Evolutionary conservation across 2,329 filamentous ascomycete species (phyloP).

Genomic region (Epicoccum sorghinum): DNA sequence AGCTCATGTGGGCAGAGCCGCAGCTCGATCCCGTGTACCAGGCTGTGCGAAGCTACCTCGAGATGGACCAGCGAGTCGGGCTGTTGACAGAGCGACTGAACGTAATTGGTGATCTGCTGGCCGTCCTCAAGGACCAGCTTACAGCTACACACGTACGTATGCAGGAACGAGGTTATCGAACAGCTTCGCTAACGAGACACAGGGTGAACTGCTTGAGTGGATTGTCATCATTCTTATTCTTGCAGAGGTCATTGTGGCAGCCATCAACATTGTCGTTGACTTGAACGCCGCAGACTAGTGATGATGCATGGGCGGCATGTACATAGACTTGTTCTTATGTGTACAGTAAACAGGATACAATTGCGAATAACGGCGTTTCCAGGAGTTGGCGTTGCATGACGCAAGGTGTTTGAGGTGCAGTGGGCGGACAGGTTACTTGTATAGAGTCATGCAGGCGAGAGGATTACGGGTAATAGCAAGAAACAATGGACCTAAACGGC

Average conservation of each 20-base stretch:
- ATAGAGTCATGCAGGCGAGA: conserved; percentile 3
- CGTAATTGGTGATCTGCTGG: conserved; percentile 90
- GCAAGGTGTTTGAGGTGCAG: conserved; percentile 16
- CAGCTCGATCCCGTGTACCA: conserved; percentile 96
- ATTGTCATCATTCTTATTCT: conserved; percentile 92
- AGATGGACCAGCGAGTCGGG: conserved; percentile 95
- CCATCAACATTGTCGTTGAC: conserved; percentile 94
- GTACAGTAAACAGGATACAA: conserved; percentile 2
- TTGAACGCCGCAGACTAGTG: conserved; percentile 72
- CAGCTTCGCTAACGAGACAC: conserved; percentile 10
- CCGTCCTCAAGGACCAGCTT: conserved; percentile 92
- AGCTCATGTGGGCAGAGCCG: conserved; percentile 98
- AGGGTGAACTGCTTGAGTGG: conserved; percentile 59
- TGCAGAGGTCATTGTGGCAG: conserved; percentile 90
- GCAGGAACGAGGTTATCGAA: too few species aligned
- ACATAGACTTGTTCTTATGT: conserved; percentile 17
- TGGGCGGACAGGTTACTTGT: conserved; percentile 3
- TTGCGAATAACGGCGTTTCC: conserved; percentile 2
- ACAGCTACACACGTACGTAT: conserved; percentile 70
- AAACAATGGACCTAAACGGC: background rate
- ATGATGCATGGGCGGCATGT: conserved; percentile 6
- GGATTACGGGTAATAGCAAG: conserved; percentile 3
- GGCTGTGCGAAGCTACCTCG: conserved; percentile 91
- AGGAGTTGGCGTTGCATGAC: conserved; percentile 4
- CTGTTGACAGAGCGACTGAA: conserved; percentile 87